These are phyloP conservation scores for Penicillium herquei DNA, from an alignment of 495 filamentous ascomycete species.

Conservation along the genomic window DNA sequence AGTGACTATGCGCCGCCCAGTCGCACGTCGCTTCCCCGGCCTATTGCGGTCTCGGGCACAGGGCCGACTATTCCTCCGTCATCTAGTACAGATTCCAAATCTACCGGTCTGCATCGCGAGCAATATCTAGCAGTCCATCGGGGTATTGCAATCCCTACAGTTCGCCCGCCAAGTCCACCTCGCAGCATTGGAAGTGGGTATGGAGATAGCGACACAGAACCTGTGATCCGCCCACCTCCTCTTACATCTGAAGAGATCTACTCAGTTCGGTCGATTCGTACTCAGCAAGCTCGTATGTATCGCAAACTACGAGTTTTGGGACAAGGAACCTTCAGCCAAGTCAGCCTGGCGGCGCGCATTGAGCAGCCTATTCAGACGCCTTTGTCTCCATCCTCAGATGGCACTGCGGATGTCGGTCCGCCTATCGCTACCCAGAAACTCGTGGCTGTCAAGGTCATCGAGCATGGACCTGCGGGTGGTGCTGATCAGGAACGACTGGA, in stretches of 20 bases:
- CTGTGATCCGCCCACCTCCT: conserved; percentile 25
- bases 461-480: conserved; percentile 88
- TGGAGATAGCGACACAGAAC: conserved; percentile 31
- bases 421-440: conserved; percentile 59
- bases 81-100: conserved; percentile 40
- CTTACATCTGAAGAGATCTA: conserved; percentile 38
- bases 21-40: conserved; percentile 60
- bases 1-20: conserved; percentile 83
- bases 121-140: conserved; percentile 74
- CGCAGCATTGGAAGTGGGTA: conserved; percentile 52
- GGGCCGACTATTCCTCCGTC: conserved; percentile 40
- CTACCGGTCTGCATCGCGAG: conserved; percentile 71
- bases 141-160: conserved; percentile 57
- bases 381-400: conserved; percentile 28
- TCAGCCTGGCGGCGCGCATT: conserved; percentile 77
- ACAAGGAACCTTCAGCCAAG: conserved; percentile 93
- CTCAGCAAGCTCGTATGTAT: conserved; percentile 55
- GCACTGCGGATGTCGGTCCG: conserved; percentile 41
- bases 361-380: conserved; percentile 24
- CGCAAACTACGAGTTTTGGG: conserved; percentile 76
- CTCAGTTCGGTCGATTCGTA: conserved; percentile 44
- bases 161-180: conserved; percentile 74
- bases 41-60: conserved; percentile 66
- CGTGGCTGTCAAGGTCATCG: conserved; percentile 93
- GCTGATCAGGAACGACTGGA: conserved; percentile 87